These are phyloP conservation scores for Straminergon stramineum DNA, from an alignment of 225 moss, liverwort and hornwort species.

Conservation along the genomic window DNA sequence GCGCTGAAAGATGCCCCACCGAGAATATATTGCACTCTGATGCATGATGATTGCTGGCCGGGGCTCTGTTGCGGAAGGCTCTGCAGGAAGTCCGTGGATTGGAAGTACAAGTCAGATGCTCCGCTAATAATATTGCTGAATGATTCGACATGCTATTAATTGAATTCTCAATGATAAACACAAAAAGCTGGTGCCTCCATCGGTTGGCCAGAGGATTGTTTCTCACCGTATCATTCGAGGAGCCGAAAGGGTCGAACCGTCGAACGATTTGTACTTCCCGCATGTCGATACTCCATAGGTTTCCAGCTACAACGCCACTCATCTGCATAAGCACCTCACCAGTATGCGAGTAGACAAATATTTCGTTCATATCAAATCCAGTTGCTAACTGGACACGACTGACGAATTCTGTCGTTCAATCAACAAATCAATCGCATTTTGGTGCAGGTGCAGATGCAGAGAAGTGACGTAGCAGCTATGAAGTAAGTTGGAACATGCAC, in stretches of 20 bases:
- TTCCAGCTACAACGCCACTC: not conserved
- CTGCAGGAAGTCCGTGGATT: not conserved
- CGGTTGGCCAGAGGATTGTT: not conserved
- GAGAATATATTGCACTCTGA: not conserved
- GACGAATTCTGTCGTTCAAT: not conserved
- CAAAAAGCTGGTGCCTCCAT: not conserved
- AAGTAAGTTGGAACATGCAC: not conserved
- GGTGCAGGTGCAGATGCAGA: slow-evolving; percentile 63
- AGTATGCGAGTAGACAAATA: not conserved
- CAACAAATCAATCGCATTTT: not conserved
- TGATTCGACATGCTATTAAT: not conserved
- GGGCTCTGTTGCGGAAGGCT: not conserved
- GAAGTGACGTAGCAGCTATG: slow-evolving; percentile 5
- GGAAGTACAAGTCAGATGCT: not conserved
- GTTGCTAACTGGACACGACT: not conserved
- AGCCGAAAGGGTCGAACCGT: not conserved
- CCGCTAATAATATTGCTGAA: not conserved
- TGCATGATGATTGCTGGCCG: not conserved
- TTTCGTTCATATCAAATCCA: not conserved
- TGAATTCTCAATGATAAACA: not conserved
- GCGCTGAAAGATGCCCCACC: not conserved
- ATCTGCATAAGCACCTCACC: slow-evolving; percentile 41
- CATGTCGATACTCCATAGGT: not conserved
- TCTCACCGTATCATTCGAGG: not conserved
- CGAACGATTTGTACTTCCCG: not conserved